These are phyloP conservation scores for Backusella parvicylindrica DNA, from an alignment of 192 early-diverging fungal genomes.

Conservation along the genomic window DNA sequence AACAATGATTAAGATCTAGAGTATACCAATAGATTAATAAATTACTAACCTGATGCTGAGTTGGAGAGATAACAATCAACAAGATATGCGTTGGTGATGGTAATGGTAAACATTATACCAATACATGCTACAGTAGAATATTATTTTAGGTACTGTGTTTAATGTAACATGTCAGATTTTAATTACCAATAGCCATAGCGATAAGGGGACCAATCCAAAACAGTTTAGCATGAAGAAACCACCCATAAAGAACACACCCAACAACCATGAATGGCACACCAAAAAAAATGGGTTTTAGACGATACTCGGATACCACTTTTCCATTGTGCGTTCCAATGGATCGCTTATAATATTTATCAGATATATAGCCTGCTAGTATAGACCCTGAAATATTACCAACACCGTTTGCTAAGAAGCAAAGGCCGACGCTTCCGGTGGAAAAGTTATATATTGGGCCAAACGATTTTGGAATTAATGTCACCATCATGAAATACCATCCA, in stretches of 20 bases:
- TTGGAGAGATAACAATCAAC: constrained; percentile 1
- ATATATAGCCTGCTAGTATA: constrained; percentile 28
- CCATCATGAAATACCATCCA: constrained; percentile 47
- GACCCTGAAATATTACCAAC: constrained; percentile 44
- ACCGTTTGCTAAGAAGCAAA: constrained; percentile 46
- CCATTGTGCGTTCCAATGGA: neutral
- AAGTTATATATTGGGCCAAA: constrained; percentile 41
- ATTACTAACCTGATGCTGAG: constrained; percentile 15
- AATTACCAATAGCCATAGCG: constrained; percentile 3
- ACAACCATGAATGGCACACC: constrained; percentile 13
- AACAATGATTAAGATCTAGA: too few relatives aligned
- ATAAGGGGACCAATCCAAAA: constrained; percentile 1
- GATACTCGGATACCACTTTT: neutral
- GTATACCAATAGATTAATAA: neutral
- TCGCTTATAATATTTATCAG: neutral
- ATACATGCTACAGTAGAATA: neutral
- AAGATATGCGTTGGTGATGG: constrained; percentile 14
- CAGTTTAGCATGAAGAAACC: constrained; percentile 7
- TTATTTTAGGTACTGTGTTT: neutral
- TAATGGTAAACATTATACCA: constrained; percentile 21
- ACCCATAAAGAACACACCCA: constrained; percentile 19
- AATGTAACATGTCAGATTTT: neutral
- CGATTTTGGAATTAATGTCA: constrained; percentile 39
- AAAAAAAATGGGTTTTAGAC: constrained; percentile 6
- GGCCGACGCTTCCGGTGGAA: constrained; percentile 39